Conservation (phyloP, 2,329 filamentous ascomycete genomes). For the Calonectria honghensis region DNA sequence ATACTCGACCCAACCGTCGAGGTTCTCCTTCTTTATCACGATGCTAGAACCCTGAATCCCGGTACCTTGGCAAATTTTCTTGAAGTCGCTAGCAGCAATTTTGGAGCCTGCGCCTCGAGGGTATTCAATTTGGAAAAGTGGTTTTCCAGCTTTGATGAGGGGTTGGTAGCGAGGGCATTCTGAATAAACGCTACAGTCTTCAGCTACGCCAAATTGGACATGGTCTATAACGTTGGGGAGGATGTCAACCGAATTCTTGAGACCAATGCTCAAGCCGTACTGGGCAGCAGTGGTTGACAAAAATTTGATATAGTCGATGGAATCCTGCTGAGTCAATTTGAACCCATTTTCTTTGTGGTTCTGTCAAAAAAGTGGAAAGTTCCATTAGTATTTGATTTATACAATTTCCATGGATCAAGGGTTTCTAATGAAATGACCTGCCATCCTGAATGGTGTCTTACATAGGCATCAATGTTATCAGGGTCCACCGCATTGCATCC, state of each 20-base stretch:
- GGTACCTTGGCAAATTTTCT: not conserved
- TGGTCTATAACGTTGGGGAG: conserved; percentile 67
- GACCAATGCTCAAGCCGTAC: conserved; percentile 76
- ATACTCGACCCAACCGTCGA: conserved; percentile 7
- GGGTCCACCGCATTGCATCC: conserved; percentile 82
- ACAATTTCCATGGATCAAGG: too few species aligned
- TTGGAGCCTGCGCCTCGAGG: conserved; percentile 68
- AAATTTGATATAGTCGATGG: conserved; percentile 76
- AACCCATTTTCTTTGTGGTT: conserved; percentile 77
- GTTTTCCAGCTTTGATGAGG: conserved; percentile 77
- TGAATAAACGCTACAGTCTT: conserved; percentile 78
- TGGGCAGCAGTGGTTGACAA: conserved; percentile 72
- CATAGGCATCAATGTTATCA: conserved; percentile 82
- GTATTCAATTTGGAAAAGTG: conserved; percentile 85
- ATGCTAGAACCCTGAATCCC: not conserved
- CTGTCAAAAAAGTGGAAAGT: conserved; percentile 42
- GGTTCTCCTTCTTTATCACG: not conserved
- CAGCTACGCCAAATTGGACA: conserved; percentile 81
- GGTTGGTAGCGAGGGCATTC: conserved; percentile 76
- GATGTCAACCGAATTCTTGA: conserved; percentile 81
- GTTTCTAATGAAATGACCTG: not conserved
- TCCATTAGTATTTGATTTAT: not conserved
- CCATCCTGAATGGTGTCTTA: conserved; percentile 56
- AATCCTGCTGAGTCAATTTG: conserved; percentile 72
- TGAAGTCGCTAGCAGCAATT: conserved; percentile 5